Evolutionary conservation across 2,329 filamentous ascomycete genomes (phyloP), one percentile per base, ranked within the genome.

Genomic region (Myriosclerotinia scirpicola): DNA sequence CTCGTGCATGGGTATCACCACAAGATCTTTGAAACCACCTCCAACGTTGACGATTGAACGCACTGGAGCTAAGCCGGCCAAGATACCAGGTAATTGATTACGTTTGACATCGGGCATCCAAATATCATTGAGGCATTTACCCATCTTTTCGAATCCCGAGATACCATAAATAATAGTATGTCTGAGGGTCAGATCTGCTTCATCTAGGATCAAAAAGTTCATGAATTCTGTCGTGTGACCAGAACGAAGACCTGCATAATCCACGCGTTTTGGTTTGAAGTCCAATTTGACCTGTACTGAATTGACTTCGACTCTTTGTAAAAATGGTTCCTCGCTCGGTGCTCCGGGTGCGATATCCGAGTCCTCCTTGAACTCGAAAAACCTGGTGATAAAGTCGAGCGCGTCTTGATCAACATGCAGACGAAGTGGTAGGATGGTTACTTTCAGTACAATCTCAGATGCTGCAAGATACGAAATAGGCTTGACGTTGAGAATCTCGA

Each of bases 231-330:
- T 96, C 0, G 95, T 98, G 71, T 92, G 92, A 1, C 95, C 95
- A 1, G 95, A 97, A 36, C 93, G 88, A 4, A 99, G 84, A 4
- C 93, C 93, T 0, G 89, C 91, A 73, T 99, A 99, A 77, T 99
- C 94, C 22, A 99, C 92, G n/a, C 92, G 87, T 78, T 99, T 98
- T 11, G 95, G 95, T 77, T 99, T 99, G 80, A 99, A 99, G 78
- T 99, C 95, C 4, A 96, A 86, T 74, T 90, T 93, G 66, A 99
- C 84, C 2, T 88, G 88, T 34, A 99, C 86, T 5, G 91, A 87
- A 70, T 92, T 90, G 56, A 99, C 84, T 79, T 98, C 95, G 1
- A 92, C 89, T 64, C 95, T 86, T 76, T 98, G 94, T 1, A 99
- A 82, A 77, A 97, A 99, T 0, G 92, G 91, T 8, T 90, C 80